A percentile compares a stretch with the other conserved stretches of the same genome.
Evolutionary conservation across 2,329 filamentous ascomycete genomes (phyloP).

Genomic region (Lecanosticta acicola): DNA sequence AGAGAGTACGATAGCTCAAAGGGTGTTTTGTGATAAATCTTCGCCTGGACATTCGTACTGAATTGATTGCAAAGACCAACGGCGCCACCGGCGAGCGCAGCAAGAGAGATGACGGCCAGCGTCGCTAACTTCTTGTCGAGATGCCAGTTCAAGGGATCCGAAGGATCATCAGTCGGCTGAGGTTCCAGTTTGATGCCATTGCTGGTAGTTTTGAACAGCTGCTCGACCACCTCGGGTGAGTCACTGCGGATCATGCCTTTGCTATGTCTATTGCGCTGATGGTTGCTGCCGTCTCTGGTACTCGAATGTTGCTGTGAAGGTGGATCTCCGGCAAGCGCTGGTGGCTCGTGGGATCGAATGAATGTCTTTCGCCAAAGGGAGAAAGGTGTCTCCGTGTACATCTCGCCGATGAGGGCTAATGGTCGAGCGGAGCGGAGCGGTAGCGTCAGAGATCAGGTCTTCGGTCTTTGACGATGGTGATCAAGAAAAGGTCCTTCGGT

Average conservation of each 20-base stretch:
- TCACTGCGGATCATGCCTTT: background rate
- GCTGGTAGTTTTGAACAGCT: background rate
- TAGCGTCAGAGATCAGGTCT: too few relatives aligned
- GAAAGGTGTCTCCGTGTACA: background rate
- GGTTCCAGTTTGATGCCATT: constrained; percentile 32
- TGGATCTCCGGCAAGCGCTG: background rate
- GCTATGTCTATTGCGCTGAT: background rate
- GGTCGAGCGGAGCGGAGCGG: too few relatives aligned
- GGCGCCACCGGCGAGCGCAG: constrained; percentile 31
- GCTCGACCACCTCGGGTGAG: background rate
- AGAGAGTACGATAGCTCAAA: constrained; percentile 28
- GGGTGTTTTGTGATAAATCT: constrained; percentile 27
- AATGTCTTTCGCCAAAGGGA: background rate
- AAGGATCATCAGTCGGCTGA: constrained; percentile 35
- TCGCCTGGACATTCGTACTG: constrained; percentile 34
- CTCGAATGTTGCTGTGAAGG: background rate
- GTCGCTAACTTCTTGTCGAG: constrained; percentile 34
- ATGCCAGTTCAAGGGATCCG: constrained; percentile 39
- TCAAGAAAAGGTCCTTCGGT: too few relatives aligned
- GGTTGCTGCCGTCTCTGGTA: background rate
- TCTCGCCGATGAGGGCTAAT: background rate
- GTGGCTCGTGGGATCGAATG: background rate
- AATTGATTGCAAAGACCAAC: constrained; percentile 36
- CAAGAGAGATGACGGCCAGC: constrained; percentile 32
- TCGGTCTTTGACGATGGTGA: too few relatives aligned